Conservation (phyloP, 1,284 basidiomycete species). For the Bondarzewia mesenterica region DNA sequence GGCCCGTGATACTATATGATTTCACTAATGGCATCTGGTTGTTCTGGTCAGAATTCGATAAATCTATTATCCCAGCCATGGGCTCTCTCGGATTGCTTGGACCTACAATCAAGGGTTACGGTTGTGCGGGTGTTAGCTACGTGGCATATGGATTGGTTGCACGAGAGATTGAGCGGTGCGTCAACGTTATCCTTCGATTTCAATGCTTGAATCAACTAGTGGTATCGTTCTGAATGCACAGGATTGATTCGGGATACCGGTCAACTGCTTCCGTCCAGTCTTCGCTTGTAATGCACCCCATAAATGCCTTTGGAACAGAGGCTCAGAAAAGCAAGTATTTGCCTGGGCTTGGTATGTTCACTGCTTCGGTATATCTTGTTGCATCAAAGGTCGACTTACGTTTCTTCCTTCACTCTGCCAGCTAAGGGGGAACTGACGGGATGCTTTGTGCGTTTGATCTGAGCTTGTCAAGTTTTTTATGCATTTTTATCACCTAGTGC, state of each 20-base stretch:
- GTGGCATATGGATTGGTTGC: conserved; percentile 94
- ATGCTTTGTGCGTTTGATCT: conserved; percentile 64
- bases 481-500: background rate
- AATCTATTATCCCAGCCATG: conserved; percentile 80
- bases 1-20: too few species aligned
- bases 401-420: conserved; percentile 22
- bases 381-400: background rate
- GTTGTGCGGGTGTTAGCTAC: conserved; percentile 88
- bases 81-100: conserved; percentile 89
- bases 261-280: conserved; percentile 96
- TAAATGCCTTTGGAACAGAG: conserved; percentile 86
- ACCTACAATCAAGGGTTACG: conserved; percentile 89
- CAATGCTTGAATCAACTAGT: background rate
- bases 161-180: conserved; percentile 84
- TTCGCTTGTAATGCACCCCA: conserved; percentile 97
- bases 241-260: conserved; percentile 93
- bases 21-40: background rate
- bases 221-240: conserved; percentile 19
- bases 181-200: background rate
- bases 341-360: conserved; percentile 64
- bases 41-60: conserved; percentile 61
- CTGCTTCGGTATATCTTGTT: background rate
- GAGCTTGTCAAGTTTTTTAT: conserved; percentile 1
- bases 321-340: conserved; percentile 90
- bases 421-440: conserved; percentile 86